Evolutionary conservation across 352 stramenopile genomes (phyloP), one percentile per base, ranked within the genome.

Genomic region (Thalassiosira hispida): DNA sequence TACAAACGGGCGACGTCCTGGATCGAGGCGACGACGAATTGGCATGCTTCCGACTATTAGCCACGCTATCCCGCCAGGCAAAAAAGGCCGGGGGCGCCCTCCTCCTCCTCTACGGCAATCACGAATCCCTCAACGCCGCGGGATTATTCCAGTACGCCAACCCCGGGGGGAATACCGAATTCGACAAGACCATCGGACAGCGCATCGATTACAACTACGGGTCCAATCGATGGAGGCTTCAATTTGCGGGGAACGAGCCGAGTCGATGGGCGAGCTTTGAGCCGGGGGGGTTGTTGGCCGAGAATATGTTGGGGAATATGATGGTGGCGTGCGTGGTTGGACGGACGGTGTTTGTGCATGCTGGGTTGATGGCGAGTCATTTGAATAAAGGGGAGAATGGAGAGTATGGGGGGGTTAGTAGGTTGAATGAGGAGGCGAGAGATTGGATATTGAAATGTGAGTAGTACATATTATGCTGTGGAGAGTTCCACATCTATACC

Each of bases 1-100:
- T 93, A 0, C 86, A 92, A 73, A 88, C 73, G 40, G 88, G 88
- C 12, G 88, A 93, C 67, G 51, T 93, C 16, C 55, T 93, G 1
- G 88, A 93, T 80, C 62, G 88, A 25, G 88, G 88, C 14, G 74
- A 61, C 20, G 62, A 90, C 46, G 88, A 93, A 75, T 60, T 91
- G 23, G 67, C 46, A 11, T 92, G 88, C 67, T 87, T 85, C 40
- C 67, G 76, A 9, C 38, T 91, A 0, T 52, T 93, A 35, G 67
- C 77, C 8, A 65, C 73, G 1, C 35, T 93, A 4, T 72, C 81
- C 5, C 76, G 80, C 12, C 78, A 90, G 59, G 88, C 88, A 0
- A 9, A 33, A 16, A 12, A 72, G 16, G 31, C 47, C 8, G 75
- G 77, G 6, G 88, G 88, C 27, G 47, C 42, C 27, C 46, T 93